phyloP scores from a whole-genome alignment of 225 moss, liverwort and hornwort genomes.

The Pseudisothecium myosuroides region DNA sequence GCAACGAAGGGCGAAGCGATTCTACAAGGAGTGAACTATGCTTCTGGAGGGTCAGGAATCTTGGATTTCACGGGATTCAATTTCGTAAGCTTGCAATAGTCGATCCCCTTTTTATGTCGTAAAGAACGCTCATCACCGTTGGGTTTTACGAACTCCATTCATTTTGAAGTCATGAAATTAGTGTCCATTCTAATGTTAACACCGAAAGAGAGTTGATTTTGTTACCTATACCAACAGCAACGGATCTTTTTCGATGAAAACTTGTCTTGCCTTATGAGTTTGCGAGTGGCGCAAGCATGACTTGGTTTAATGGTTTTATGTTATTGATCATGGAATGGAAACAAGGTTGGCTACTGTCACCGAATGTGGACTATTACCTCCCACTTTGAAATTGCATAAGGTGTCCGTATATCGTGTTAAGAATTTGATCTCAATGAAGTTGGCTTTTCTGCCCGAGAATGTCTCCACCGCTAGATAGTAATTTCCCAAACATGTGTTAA shows the following conservation, averaged over 20 bases:
- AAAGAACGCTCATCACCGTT: neutral
- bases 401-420: too few relatives aligned
- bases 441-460: neutral
- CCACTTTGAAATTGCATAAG: neutral
- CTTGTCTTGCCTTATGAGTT: too few relatives aligned
- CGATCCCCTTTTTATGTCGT: too few relatives aligned
- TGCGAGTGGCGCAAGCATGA: neutral
- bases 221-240: too few relatives aligned
- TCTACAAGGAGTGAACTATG: constrained; percentile 56
- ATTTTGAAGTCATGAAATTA: neutral
- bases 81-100: constrained; percentile 28
- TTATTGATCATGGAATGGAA: neutral
- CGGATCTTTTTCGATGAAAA: neutral
- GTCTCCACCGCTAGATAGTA: too few relatives aligned
- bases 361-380: too few relatives aligned
- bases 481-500: neutral
- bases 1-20: constrained; percentile 15
- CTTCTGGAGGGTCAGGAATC: constrained; percentile 54
- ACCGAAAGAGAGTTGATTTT: neutral
- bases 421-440: neutral
- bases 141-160: neutral
- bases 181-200: too few relatives aligned
- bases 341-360: too few relatives aligned
- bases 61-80: constrained; percentile 41
- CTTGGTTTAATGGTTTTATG: too few relatives aligned